Conservation (phyloP, 495 filamentous ascomycete genomes). For the Hyphodiscus hymeniophilus region DNA sequence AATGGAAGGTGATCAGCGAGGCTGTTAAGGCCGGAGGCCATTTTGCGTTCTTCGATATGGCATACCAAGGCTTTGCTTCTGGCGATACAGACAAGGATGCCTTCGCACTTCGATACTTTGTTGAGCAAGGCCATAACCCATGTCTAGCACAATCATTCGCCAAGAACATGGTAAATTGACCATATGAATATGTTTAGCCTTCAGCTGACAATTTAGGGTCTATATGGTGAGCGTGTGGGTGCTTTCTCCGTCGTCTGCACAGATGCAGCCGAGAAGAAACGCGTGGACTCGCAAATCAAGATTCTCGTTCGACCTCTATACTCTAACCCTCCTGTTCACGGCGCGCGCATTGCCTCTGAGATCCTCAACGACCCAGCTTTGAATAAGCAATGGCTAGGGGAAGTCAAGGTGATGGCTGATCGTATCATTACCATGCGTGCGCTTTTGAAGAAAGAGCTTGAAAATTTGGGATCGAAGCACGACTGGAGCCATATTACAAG, state of each 20-base stretch:
- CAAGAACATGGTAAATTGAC: conserved; percentile 87
- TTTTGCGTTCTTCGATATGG: conserved; percentile 99
- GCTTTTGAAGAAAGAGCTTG: conserved; percentile 84
- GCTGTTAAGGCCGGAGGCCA: conserved; percentile 84
- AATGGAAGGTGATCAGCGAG: conserved; percentile 89
- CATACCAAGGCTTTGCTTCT: conserved; percentile 96
- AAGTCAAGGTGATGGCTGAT: conserved; percentile 98
- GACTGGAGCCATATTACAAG: conserved; percentile 98
- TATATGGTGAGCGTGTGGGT: conserved; percentile 97
- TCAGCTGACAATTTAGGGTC: conserved; percentile 47
- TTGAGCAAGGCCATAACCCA: conserved; percentile 84
- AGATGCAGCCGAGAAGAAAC: conserved; percentile 84
- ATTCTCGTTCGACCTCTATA: conserved; percentile 95
- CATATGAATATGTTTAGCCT: not conserved
- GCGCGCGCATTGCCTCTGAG: conserved; percentile 85
- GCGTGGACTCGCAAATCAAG: conserved; percentile 95
- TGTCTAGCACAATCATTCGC: conserved; percentile 91
- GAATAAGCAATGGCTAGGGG: conserved; percentile 88
- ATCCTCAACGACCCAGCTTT: conserved; percentile 84
- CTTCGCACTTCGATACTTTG: conserved; percentile 85
- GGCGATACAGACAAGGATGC: conserved; percentile 89
- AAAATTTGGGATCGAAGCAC: conserved; percentile 88
- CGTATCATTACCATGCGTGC: conserved; percentile 98
- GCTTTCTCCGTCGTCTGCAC: conserved; percentile 90
- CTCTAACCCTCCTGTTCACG: conserved; percentile 96